Evolutionary conservation across 306 rosid species (phyloP), one percentile per base, ranked within the genome.

Genomic region (Styphnolobium japonicum): DNA sequence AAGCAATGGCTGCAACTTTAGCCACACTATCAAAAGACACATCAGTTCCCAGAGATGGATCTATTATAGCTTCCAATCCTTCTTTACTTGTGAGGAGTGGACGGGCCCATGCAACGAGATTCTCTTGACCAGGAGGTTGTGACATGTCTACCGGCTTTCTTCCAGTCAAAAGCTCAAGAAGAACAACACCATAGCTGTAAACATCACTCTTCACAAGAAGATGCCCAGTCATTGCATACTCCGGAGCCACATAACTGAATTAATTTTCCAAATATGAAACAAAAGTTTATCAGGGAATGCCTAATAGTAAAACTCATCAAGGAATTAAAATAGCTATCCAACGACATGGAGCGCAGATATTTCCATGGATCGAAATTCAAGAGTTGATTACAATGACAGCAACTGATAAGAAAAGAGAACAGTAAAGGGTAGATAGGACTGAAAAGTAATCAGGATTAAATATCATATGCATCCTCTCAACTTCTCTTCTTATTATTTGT

Each of bases 161-260:
- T 67, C 98, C 98, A 0, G 92, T 87, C 79, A 95, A 84, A 76
- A 95, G 94, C 84, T 95, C 98, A 33, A 95, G 98, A 33, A 95
- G 96, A 78, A 95, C 98, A 73, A 95, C 98, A 29, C 98, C 98
- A 61, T 95, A 95, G 82, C 98, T 95, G 73, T 95, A 95, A 56
- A 95, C 98, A 64, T 95, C 98, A 63, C 98, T 95, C 84, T 95
- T 95, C 58, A 95, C 98, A 31, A 95, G 97, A 77, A 95, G 96
- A 86, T 95, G 98, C 3, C 98, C 98, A 0, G 98, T 95, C 98
- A 95, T 95, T 10, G 98, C 98, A 34, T 95, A 95, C 86, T 95
- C 98, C 0, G 98, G 98, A 42, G 98, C 98, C 81, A 95, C 98
- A 52, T 92, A 95, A 64, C 98, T 95, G 88, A 42, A 79, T 65